Evolutionary conservation across 2,329 filamentous ascomycete genomes (phyloP), one percentile per base, ranked within the genome.

Genomic region (Fusarium sp.): DNA sequence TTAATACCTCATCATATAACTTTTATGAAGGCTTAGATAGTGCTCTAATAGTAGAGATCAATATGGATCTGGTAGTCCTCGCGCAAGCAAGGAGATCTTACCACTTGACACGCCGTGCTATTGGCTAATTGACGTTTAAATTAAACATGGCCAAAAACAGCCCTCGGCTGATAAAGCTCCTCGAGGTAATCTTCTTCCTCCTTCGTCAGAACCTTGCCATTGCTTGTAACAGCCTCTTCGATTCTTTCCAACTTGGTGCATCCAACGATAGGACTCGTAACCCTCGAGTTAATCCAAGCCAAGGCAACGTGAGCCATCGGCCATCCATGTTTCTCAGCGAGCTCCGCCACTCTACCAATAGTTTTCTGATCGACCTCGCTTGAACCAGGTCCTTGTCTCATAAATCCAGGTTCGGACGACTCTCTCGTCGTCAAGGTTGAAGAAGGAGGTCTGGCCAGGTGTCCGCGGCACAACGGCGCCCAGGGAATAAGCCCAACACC

Each of bases 271-370:
- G 91, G 91, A 72, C 86, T 89, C 16, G 86, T 81, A 4, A 87
- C 86, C 24, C 86, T 83, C 72, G 86, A 85, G 78, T 88, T 82
- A 70, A 87, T 86, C 92, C 92, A 94, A 4, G 91, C 91, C 59
- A 92, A 85, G 1, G 91, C 88, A 20, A 93, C 88, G 69, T 92
- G 88, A 62, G 88, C 87, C 87, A 93, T 93, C 71, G 86, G 88
- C 82, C 88, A 88, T 1, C 83, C 86, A 70, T 86, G 86, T 83
- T 89, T 89, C 76, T 86, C 83, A 1, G 90, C 88, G 24, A 92
- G 74, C 80, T 91, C 87, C 79, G 89, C 84, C 2, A 82, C 74
- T 20, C 81, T 63, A 3, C 16, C 88, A 8, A 67, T 45, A 5
- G 57, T 62, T n/a, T 27, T 31, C 37, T 10, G 37, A 22, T 48